Percentiles rank a stretch among this genome's conserved stretches.
These are phyloP conservation scores for Dioszegia hungarica DNA, from an alignment of 768 basidiomycete genomes.

Conservation along the genomic window DNA sequence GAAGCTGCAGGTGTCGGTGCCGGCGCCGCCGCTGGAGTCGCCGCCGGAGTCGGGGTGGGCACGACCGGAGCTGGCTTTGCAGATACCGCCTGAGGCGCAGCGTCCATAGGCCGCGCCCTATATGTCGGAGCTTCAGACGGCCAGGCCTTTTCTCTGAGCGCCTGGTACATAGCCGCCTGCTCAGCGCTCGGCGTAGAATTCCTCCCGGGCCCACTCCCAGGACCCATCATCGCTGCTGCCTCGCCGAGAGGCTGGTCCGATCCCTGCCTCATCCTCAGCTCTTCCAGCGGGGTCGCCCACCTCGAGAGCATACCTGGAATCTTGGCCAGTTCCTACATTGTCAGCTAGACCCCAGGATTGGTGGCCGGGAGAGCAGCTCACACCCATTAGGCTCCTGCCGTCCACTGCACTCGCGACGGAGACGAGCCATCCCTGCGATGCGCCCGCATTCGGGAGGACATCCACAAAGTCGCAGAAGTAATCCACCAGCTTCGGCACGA, in stretches of 20 bases:
- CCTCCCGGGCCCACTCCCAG: too few relatives aligned
- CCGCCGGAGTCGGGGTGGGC: too few relatives aligned
- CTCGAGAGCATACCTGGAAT: constrained; percentile 25
- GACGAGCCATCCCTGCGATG: constrained; percentile 26
- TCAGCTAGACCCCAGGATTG: not conserved
- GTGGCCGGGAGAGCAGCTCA: constrained; percentile 2
- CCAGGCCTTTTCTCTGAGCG: too few relatives aligned
- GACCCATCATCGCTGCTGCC: not conserved
- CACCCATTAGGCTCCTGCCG: constrained; percentile 17
- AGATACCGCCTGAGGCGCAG: too few relatives aligned
- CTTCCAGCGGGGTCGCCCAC: constrained; percentile 15
- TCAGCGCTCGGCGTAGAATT: too few relatives aligned
- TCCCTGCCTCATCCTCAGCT: not conserved
- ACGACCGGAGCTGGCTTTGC: too few relatives aligned
- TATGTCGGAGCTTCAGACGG: too few relatives aligned
- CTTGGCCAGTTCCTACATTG: constrained; percentile 16
- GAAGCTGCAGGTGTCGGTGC: too few relatives aligned
- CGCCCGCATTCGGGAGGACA: constrained; percentile 11
- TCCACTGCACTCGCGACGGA: constrained; percentile 11
- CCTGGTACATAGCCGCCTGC: too few relatives aligned
- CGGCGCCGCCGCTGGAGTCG: too few relatives aligned
- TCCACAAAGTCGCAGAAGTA: constrained; percentile 27
- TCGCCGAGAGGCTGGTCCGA: not conserved
- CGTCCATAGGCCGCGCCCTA: too few relatives aligned
- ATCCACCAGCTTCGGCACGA: constrained; percentile 18